Percentiles rank a stretch among this genome's conserved stretches.
Conservation (phyloP, 1,139 yeast genomes). For the Zygosaccharomyces sapae region DNA sequence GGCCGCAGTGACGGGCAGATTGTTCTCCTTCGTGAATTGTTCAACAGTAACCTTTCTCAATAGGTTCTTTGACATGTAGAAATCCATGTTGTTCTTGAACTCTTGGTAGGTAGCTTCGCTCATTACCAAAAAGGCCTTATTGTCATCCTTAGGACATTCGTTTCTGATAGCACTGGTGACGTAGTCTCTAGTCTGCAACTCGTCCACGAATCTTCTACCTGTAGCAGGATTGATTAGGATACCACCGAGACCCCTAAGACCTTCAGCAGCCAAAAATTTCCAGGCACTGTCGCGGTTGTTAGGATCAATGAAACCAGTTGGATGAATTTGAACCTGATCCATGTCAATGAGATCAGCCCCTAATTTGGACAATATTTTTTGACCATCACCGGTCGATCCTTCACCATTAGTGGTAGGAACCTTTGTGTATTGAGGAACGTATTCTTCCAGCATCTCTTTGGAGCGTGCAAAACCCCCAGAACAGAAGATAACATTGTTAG, state of each 20-base stretch:
- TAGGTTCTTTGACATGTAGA: slow-evolving; percentile 62
- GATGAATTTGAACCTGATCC: slow-evolving; percentile 78
- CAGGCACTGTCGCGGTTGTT: slow-evolving; percentile 50
- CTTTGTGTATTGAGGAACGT: slow-evolving; percentile 57
- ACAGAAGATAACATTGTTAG: slow-evolving; percentile 55
- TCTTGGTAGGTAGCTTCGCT: slow-evolving; percentile 38
- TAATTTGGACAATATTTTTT: slow-evolving; percentile 50
- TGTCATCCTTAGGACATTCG: slow-evolving; percentile 39
- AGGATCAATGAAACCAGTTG: slow-evolving; percentile 74
- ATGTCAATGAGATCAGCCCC: slow-evolving; percentile 66
- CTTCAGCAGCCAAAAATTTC: slow-evolving; percentile 74
- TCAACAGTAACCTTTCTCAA: slow-evolving; percentile 51
- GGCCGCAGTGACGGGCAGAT: slow-evolving; percentile 37
- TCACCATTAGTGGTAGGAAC: slow-evolving; percentile 72
- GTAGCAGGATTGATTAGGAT: slow-evolving; percentile 51
- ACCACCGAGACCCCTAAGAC: slow-evolving; percentile 75
- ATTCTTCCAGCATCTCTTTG: slow-evolving; percentile 51
- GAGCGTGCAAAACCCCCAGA: slow-evolving; percentile 66
- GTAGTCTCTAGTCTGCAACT: slow-evolving; percentile 64
- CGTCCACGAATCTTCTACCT: slow-evolving; percentile 69
- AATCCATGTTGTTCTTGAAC: slow-evolving; percentile 50
- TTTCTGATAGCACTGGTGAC: slow-evolving; percentile 50
- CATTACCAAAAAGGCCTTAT: slow-evolving; percentile 39
- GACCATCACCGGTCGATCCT: slow-evolving; percentile 78
- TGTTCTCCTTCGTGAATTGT: slow-evolving; percentile 44